These are phyloP conservation scores for Nemania diffusa DNA, from an alignment of 2,329 filamentous ascomycete species.

Conservation along the genomic window DNA sequence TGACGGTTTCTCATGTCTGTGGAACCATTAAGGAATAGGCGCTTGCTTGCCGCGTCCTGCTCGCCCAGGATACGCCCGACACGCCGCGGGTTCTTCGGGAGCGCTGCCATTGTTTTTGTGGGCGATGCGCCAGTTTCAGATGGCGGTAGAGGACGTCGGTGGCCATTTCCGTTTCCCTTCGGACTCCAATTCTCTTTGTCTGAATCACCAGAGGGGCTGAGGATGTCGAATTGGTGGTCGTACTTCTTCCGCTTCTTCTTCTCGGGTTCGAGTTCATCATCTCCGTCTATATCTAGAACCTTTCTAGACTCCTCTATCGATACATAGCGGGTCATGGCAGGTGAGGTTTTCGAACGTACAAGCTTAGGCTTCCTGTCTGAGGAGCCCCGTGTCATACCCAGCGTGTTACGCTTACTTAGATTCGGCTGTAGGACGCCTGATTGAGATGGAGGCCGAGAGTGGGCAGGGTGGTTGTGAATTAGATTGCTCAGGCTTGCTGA, in stretches of 20 bases:
- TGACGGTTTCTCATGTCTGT: constrained; percentile 36
- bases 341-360: constrained; percentile 62
- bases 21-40: constrained; percentile 44
- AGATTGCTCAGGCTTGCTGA: constrained; percentile 54
- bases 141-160: constrained; percentile 14
- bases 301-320: constrained; percentile 38
- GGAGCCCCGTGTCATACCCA: constrained; percentile 44
- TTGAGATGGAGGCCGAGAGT: constrained; percentile 20
- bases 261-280: constrained; percentile 39
- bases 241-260: constrained; percentile 52
- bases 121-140: constrained; percentile 20
- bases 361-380: constrained; percentile 71
- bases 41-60: constrained; percentile 48
- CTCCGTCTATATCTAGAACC: constrained; percentile 43
- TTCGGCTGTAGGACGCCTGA: constrained; percentile 61
- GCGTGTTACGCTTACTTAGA: constrained; percentile 72
- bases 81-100: constrained; percentile 54
- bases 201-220: constrained; percentile 72
- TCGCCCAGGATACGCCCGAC: constrained; percentile 56
- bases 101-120: constrained; percentile 5
- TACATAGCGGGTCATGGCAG: constrained; percentile 33
- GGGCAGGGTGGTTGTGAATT: constrained; percentile 48
- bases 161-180: constrained; percentile 57
- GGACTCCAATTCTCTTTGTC: constrained; percentile 94
- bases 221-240: constrained; percentile 55